Conservation (phyloP, 1,284 basidiomycete genomes). For the Rhodotorula sp. region DNA sequence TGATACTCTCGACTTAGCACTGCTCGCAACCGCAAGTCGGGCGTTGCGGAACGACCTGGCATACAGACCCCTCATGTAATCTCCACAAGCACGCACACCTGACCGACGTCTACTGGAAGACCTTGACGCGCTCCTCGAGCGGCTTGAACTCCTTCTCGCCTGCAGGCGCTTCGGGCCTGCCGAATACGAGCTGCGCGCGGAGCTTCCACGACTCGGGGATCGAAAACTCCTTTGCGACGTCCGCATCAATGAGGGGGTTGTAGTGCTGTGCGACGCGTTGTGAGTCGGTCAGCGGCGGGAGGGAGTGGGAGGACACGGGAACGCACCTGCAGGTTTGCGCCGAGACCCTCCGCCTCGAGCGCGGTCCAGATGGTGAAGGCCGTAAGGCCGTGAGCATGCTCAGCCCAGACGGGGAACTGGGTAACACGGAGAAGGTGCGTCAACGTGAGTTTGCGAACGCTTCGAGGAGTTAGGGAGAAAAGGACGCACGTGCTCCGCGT, state of each 20-base stretch:
- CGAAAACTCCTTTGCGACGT: slow-evolving; percentile 49
- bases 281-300: slow-evolving; percentile 35
- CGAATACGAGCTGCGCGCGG: slow-evolving; percentile 56
- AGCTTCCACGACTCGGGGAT: slow-evolving; percentile 53
- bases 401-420: slow-evolving; percentile 15
- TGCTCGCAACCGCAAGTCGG: not conserved
- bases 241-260: slow-evolving; percentile 45
- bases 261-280: no score
- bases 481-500: slow-evolving; percentile 45
- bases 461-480: not conserved
- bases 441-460: not conserved
- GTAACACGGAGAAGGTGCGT: not conserved
- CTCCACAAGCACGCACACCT: not conserved
- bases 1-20: no score
- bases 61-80: not conserved
- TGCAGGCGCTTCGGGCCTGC: slow-evolving; percentile 50
- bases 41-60: not conserved
- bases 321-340: slow-evolving; percentile 54
- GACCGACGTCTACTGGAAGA: slow-evolving; percentile 35
- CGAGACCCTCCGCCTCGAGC: slow-evolving; percentile 55
- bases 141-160: slow-evolving; percentile 52
- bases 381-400: slow-evolving; percentile 46
- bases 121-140: slow-evolving; percentile 52
- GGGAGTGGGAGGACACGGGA: not conserved
- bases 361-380: slow-evolving; percentile 55